phyloP scores from a whole-genome alignment of 805 yeast species.

The Blastobotrys americana region DNA sequence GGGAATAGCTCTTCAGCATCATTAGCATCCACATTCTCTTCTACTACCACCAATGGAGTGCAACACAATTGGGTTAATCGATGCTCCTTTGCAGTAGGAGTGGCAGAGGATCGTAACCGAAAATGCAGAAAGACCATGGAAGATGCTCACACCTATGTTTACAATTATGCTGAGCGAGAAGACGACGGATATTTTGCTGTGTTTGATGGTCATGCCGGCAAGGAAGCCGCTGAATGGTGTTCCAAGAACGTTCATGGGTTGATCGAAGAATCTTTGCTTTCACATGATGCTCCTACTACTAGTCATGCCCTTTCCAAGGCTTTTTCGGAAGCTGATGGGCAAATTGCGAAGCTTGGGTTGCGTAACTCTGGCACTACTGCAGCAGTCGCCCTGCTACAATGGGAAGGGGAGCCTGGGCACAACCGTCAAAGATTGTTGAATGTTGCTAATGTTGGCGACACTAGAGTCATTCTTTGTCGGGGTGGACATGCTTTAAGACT shows the following conservation, averaged over 20 bases:
- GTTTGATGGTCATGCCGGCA: conserved; percentile 97
- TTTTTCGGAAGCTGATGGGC: conserved; percentile 67
- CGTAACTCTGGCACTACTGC: conserved; percentile 87
- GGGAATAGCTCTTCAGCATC: not conserved
- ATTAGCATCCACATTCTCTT: not conserved
- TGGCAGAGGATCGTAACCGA: not conserved
- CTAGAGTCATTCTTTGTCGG: conserved; percentile 72
- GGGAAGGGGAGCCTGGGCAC: not conserved
- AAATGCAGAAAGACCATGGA: conserved; percentile 58
- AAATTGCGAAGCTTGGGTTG: conserved; percentile 45
- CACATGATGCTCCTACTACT: conserved; percentile 20
- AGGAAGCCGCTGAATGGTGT: conserved; percentile 88
- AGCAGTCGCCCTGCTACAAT: conserved; percentile 68
- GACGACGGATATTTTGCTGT: conserved; percentile 95
- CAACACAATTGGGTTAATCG: not conserved
- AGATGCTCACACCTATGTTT: conserved; percentile 85
- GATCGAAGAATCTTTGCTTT: conserved; percentile 35
- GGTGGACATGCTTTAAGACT: conserved; percentile 62
- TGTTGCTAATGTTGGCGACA: conserved; percentile 95
- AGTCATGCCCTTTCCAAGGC: conserved; percentile 45
- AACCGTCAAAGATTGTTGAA: conserved; percentile 52
- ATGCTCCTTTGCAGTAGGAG: not conserved
- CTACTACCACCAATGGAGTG: not conserved
- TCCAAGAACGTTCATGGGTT: conserved; percentile 75
- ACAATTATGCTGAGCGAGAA: conserved; percentile 67